Percentiles rank a stretch among this genome's conserved stretches.
These are phyloP conservation scores for Eucalyptus virginea DNA, from an alignment of 345 rosid genomes.

Conservation along the genomic window DNA sequence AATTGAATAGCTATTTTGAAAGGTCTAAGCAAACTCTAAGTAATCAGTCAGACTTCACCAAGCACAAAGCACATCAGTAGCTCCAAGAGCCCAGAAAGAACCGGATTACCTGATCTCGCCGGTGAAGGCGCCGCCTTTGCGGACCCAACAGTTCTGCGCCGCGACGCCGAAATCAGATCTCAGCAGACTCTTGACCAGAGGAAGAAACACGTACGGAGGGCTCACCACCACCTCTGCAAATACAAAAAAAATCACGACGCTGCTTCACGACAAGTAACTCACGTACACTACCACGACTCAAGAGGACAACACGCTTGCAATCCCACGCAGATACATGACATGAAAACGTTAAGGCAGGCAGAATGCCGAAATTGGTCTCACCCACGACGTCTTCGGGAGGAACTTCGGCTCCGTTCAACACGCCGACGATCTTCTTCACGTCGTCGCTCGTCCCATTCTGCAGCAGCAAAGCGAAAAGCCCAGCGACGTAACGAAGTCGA, in stretches of 20 bases:
- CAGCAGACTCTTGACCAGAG: slow-evolving; percentile 26
- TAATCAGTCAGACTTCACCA: not conserved
- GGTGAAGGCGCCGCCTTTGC: slow-evolving; percentile 63
- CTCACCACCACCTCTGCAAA: slow-evolving; percentile 61
- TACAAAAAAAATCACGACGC: not conserved
- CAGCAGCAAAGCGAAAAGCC: not conserved
- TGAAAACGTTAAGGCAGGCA: not conserved
- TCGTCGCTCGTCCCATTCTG: slow-evolving; percentile 68
- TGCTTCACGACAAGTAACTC: not conserved
- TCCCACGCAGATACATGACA: not conserved
- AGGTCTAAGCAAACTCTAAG: not conserved
- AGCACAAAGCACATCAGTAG: not conserved
- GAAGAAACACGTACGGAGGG: slow-evolving; percentile 64
- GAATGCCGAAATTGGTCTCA: not conserved
- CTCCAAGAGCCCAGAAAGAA: not conserved
- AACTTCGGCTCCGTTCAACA: slow-evolving; percentile 53
- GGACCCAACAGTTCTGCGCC: slow-evolving; percentile 66
- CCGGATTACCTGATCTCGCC: slow-evolving; percentile 54
- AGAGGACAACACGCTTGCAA: not conserved
- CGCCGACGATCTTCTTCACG: slow-evolving; percentile 54
- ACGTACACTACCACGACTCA: not conserved
- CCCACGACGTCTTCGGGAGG: slow-evolving; percentile 60
- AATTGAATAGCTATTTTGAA: not conserved
- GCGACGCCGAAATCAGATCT: slow-evolving; percentile 52
- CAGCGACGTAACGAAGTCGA: not conserved